Evolutionary conservation across 306 rosid species (phyloP), one percentile per base, ranked within the genome.

Genomic region (Sesbania bispinosa): DNA sequence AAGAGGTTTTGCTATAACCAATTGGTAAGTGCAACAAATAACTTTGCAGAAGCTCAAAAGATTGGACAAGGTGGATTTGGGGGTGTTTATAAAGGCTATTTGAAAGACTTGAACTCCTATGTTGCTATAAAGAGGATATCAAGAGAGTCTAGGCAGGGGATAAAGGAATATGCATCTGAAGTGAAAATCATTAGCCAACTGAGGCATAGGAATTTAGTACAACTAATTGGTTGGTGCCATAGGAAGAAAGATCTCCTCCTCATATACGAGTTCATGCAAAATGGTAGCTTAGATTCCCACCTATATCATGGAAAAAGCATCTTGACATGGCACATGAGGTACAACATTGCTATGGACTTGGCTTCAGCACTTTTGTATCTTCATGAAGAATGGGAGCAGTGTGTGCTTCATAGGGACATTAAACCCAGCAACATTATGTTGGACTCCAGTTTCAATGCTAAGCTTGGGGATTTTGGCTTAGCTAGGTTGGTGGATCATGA

Each of bases 351-450:
- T 29, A 30, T 76, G 0, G 66, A 63, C 7, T 27, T 85, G 79
- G 86, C 81, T 36, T 82, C 79, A 1, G 79, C 83, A 16, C 51
- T 85, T 73, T 62, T 79, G 13, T 85, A 79, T 42, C 38, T 79
- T 0, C 86, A 85, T 3, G 82, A 85, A 72, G 82, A 76, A 60
- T 85, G 85, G 78, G 86, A 76, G 19, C 74, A 76, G 23, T 82
- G 73, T 68, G 86, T 85, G 8, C 51, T 85, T 26, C 86, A 85
- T 6, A 79, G 86, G 51, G 89, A 82, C 13, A 76, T 85, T 18
- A 85, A 82, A 69, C 13, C 89, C 27, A 85, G 84, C 74, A 85
- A 85, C 77, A 66, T 85, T 1, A 76, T 79, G 86, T 27, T 85
- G 77, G 84, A 82, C 35, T 76, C 84, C 6, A 23, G 67, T 41